Evolutionary conservation across 805 yeast species (phyloP).

Genomic region (Kuraishia piskuri): DNA sequence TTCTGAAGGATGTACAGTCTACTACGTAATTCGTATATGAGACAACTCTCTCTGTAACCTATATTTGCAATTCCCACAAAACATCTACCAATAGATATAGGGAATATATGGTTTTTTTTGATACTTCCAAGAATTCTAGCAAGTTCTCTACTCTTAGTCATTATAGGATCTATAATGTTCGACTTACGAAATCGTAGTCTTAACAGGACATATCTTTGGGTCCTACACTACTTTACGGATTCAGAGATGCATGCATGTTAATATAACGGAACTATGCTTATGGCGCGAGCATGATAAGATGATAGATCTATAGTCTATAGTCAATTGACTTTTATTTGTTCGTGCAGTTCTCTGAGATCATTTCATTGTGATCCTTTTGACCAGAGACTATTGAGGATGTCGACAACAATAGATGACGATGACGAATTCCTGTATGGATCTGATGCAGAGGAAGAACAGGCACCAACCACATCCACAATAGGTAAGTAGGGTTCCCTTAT

Average conservation of each 20-base stretch:
- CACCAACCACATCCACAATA: constrained; percentile 12
- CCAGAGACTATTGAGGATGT: neutral
- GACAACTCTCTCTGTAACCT: too few species aligned
- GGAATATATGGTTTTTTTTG: too few species aligned
- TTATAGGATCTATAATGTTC: too few species aligned
- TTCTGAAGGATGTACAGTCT: too few species aligned
- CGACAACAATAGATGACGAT: constrained; percentile 42
- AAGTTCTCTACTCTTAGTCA: too few species aligned
- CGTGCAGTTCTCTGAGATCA: neutral
- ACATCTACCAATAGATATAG: too few species aligned
- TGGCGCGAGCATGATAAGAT: neutral
- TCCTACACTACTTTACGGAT: neutral
- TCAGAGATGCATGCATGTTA: neutral
- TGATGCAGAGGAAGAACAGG: constrained; percentile 26
- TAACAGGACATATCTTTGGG: too few species aligned
- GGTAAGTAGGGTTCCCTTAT: constrained; percentile 11
- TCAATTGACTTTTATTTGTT: too few species aligned
- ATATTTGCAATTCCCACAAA: too few species aligned
- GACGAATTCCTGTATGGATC: constrained; percentile 63
- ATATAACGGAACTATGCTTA: neutral
- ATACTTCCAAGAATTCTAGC: too few species aligned
- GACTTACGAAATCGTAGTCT: neutral
- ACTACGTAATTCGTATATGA: too few species aligned
- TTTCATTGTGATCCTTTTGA: neutral
- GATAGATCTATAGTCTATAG: neutral